phyloP scores from a whole-genome alignment of 2,329 filamentous ascomycete species.

The Aspergillus nomiae region DNA sequence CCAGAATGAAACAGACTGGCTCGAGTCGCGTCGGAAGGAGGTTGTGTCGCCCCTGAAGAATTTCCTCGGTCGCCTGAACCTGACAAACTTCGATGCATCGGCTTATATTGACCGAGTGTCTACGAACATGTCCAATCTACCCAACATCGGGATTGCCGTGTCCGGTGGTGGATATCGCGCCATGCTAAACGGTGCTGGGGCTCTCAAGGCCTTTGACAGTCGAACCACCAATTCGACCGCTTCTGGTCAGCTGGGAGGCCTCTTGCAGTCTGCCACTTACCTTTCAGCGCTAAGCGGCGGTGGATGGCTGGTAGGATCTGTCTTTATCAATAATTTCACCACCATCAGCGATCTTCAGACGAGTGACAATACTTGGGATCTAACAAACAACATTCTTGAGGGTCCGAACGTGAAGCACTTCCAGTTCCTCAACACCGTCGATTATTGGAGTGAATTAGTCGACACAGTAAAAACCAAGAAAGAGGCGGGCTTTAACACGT shows the following conservation, averaged over 20 bases:
- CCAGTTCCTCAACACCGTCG: conserved; percentile 48
- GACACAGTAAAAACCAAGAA: conserved; percentile 48
- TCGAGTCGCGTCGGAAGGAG: conserved; percentile 68
- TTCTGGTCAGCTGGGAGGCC: conserved; percentile 72
- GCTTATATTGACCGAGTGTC: conserved; percentile 66
- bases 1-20: conserved; percentile 71
- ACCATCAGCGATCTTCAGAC: conserved; percentile 54
- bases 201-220: conserved; percentile 75
- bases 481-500: conserved; percentile 65
- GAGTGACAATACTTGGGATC: conserved; percentile 28
- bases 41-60: conserved; percentile 73
- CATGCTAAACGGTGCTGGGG: conserved; percentile 79
- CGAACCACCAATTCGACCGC: conserved; percentile 65
- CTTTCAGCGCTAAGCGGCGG: conserved; percentile 80
- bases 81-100: conserved; percentile 73
- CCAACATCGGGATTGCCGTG: conserved; percentile 74
- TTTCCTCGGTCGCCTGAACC: conserved; percentile 70
- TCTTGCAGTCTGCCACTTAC: conserved; percentile 82
- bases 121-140: conserved; percentile 60
- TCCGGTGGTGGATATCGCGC: conserved; percentile 87
- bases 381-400: conserved; percentile 52
- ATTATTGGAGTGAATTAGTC: conserved; percentile 54
- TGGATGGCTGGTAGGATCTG: conserved; percentile 78
- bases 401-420: conserved; percentile 40
- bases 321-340: conserved; percentile 81